phyloP scores from a whole-genome alignment of 2,329 filamentous ascomycete species.

The Helminthosporium solani region DNA sequence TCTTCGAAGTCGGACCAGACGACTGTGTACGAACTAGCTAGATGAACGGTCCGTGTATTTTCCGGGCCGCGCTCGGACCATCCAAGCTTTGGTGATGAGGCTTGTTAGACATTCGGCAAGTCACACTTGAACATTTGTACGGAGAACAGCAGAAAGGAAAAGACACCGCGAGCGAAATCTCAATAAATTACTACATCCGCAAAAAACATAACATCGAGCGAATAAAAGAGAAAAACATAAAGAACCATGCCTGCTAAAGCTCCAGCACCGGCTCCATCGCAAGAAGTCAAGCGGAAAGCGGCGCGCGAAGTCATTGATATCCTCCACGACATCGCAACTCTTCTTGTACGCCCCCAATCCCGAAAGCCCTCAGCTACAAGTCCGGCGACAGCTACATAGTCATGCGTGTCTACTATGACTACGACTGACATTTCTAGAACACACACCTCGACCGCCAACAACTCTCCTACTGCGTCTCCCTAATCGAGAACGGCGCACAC shows the following conservation, averaged over 20 bases:
- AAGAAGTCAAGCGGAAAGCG: slow-evolving; percentile 64
- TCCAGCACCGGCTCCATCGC: slow-evolving; percentile 22
- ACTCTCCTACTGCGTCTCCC: slow-evolving; percentile 89
- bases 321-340: slow-evolving; percentile 80
- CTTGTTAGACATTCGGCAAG: too few relatives aligned
- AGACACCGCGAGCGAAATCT: background rate
- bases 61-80: background rate
- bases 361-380: background rate
- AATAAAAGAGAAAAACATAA: background rate
- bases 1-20: too few relatives aligned
- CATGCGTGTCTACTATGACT: background rate
- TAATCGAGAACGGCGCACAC: slow-evolving; percentile 97
- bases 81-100: background rate
- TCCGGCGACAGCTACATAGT: too few relatives aligned
- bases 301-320: slow-evolving; percentile 81
- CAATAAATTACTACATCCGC: background rate
- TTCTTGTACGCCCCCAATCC: slow-evolving; percentile 65
- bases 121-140: too few relatives aligned
- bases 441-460: slow-evolving; percentile 89
- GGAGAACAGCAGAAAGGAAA: too few relatives aligned
- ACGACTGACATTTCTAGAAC: slow-evolving; percentile 61
- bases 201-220: background rate
- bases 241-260: slow-evolving; percentile 22
- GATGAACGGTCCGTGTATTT: background rate
- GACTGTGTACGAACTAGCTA: too few relatives aligned